Evolutionary conservation across 495 filamentous ascomycete species (phyloP), one percentile per base, ranked within the genome.

Genomic region (Aspergillus homomorphus): DNA sequence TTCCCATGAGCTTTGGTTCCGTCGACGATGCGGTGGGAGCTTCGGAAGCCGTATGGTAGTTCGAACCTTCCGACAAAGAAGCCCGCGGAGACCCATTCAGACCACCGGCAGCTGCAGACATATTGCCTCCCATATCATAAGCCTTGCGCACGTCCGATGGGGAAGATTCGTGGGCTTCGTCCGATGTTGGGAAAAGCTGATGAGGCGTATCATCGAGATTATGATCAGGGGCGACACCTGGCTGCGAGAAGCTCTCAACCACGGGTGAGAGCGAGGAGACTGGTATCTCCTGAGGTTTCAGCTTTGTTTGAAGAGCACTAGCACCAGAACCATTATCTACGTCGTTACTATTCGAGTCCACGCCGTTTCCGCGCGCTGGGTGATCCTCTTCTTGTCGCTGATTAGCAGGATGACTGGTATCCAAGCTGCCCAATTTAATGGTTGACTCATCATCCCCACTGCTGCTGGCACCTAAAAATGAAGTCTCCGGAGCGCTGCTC

Each of bases 21-120:
- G 70, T 69, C 22, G 71, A 67, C 8, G 72, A 58, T 10, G 70
- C 66, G 8, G 73, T 61, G 22, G 74, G 72, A 14, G 74, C 73
- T 48, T 75, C 81, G 21, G 73, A 69, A 5, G 78, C 78, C n/a
- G 81, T 78, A 53, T 81, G 74, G 57, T 80, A 77, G 48, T 75
- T 72, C 9, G 75, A 74, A 19, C 69, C 64, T 41, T 80, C 68
- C 9, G 78, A 80, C 6, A 61, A 66, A 15, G 80, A 73, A 14
- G 62, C 66, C 54, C 60, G 67, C 20, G 64, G 69, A 26, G 78
- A 73, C 22, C 69, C 65, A 33, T 68, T 62, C 14, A 65, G 59
- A 23, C 70, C 73, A 60, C 80, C 81, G 19, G 73, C 62, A 0
- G 79, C 73, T 1, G 78, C 61, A 0, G 77, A 62, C 4, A 80